Percentiles rank a stretch among this genome's conserved stretches.
Evolutionary conservation across 192 early-diverging fungal genomes (phyloP).

Genomic region (Umbelopsis isabellina): DNA sequence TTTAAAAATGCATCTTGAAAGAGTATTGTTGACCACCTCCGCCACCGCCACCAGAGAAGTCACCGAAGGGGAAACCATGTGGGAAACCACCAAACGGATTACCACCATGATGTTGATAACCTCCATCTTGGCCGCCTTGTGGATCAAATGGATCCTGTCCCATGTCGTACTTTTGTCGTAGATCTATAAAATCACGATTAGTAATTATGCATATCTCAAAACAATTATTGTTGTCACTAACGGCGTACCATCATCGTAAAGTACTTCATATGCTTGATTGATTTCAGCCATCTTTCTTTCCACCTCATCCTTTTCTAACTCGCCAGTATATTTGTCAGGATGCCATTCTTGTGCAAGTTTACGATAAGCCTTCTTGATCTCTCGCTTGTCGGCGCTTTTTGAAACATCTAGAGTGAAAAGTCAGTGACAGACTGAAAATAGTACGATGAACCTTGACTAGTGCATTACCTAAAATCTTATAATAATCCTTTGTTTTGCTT

Average conservation of each 20-base stretch:
- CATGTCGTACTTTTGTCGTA: conserved; percentile 69
- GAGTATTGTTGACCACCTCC: conserved; percentile 6
- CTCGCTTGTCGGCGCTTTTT: conserved; percentile 67
- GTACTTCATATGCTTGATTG: conserved; percentile 91
- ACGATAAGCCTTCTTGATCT: conserved; percentile 93
- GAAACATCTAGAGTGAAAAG: conserved; percentile 57
- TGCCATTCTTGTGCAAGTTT: conserved; percentile 89
- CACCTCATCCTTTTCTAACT: conserved; percentile 74
- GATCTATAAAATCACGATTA: conserved; percentile 37
- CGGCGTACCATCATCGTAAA: conserved; percentile 61
- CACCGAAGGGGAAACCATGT: conserved; percentile 50
- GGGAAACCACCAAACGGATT: conserved; percentile 39
- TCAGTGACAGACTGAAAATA: background rate
- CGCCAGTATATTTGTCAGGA: conserved; percentile 80
- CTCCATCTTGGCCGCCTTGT: conserved; percentile 57
- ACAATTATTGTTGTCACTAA: background rate
- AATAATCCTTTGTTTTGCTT: conserved; percentile 84
- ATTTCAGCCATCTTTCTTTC: conserved; percentile 90
- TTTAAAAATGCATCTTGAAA: conserved; percentile 7
- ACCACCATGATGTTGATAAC: conserved; percentile 58
- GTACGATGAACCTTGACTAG: background rate
- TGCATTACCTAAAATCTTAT: conserved; percentile 77
- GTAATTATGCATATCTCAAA: background rate
- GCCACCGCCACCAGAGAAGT: background rate
- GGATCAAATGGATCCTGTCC: conserved; percentile 83